phyloP scores from a whole-genome alignment of 306 rosid species.

The Rosa rugosa region DNA sequence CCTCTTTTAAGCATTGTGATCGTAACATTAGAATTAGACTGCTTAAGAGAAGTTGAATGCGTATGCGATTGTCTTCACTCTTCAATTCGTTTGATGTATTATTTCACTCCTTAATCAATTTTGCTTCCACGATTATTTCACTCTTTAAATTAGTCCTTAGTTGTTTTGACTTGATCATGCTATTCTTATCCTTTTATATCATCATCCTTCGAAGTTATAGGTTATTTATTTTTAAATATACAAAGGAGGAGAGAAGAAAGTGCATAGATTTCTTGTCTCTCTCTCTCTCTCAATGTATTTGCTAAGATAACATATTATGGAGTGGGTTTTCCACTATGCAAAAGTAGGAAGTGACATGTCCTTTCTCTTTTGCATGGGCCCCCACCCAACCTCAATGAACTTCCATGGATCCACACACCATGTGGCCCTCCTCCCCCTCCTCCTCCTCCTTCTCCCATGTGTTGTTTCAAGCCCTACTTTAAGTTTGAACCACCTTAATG shows the following conservation, averaged over 20 bases:
- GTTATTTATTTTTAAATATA: neutral
- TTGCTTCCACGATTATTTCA: neutral
- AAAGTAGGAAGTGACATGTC: constrained; percentile 41
- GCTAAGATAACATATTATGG: constrained; percentile 2
- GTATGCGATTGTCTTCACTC: no score
- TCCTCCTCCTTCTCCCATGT: constrained; percentile 32
- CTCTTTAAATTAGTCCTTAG: neutral
- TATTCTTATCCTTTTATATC: neutral
- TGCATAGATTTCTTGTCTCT: neutral
- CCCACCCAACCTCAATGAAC: constrained; percentile 32
- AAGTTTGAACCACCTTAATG: neutral
- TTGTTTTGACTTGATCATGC: neutral
- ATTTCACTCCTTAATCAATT: no score
- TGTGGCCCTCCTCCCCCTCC: constrained; percentile 38
- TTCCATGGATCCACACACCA: constrained; percentile 25
- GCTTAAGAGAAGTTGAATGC: no score
- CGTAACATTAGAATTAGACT: no score
- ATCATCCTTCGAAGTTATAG: neutral
- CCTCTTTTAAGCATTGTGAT: no score
- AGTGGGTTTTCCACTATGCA: constrained; percentile 45
- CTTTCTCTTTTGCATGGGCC: constrained; percentile 33
- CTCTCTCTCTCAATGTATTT: no score
- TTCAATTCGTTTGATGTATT: no score
- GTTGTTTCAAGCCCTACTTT: constrained; percentile 18
- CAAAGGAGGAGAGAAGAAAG: no score